A percentile compares a stretch with the other conserved stretches of the same genome.
phyloP scores from a whole-genome alignment of 441 rosid species.

The Pelargonium cotyledonis region DNA sequence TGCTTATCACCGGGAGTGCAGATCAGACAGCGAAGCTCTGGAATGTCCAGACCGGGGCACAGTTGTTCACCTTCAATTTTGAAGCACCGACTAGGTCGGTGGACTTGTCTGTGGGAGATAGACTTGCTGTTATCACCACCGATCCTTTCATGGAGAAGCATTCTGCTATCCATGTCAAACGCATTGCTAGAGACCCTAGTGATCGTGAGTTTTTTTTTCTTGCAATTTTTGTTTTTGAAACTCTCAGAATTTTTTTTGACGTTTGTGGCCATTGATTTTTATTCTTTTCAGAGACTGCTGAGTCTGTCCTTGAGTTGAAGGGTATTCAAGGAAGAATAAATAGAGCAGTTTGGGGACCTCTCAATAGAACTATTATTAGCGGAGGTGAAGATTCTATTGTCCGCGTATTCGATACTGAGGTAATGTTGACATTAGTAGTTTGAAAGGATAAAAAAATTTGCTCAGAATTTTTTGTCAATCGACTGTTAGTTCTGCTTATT shows the following conservation, averaged over 20 bases:
- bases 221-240: not conserved
- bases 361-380: constrained; percentile 73
- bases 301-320: constrained; percentile 52
- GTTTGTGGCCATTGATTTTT: not conserved
- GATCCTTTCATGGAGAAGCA: constrained; percentile 80
- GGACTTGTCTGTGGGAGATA: constrained; percentile 75
- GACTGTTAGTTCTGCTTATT: not conserved
- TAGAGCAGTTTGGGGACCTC: constrained; percentile 92
- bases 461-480: not conserved
- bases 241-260: not conserved
- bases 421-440: constrained; percentile 14
- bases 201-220: constrained; percentile 48
- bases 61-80: constrained; percentile 55
- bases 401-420: constrained; percentile 94
- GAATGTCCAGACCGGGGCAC: constrained; percentile 67
- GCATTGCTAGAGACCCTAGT: constrained; percentile 49
- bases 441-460: not conserved
- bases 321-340: constrained; percentile 84
- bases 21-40: constrained; percentile 84
- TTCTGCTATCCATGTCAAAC: constrained; percentile 83
- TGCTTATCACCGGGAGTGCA: constrained; percentile 78
- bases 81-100: constrained; percentile 82
- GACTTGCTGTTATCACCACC: constrained; percentile 75
- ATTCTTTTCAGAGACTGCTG: constrained; percentile 47
- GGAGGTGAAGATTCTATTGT: constrained; percentile 75